These are phyloP conservation scores for Aquilaria yunnanensis DNA, from an alignment of 345 rosid species.

Conservation along the genomic window DNA sequence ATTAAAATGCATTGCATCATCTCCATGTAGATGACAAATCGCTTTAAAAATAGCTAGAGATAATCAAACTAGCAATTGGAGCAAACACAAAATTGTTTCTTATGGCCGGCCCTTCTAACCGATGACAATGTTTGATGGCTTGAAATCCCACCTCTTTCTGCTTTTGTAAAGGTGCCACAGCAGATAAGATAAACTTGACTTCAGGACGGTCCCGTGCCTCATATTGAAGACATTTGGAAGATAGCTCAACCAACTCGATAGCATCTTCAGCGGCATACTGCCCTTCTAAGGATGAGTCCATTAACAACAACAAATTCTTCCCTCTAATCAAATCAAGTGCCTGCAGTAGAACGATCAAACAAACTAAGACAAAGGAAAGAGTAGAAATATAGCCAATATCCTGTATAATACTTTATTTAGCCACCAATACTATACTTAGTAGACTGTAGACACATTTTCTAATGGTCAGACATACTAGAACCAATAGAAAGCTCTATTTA, in stretches of 20 bases:
- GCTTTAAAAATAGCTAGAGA: background rate
- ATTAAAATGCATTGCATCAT: slow-evolving; percentile 1
- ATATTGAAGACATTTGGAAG: slow-evolving; percentile 68
- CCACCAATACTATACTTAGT: too few relatives aligned
- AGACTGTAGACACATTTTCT: too few relatives aligned
- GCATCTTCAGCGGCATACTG: slow-evolving; percentile 67
- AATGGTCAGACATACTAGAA: too few relatives aligned
- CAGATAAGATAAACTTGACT: slow-evolving; percentile 45
- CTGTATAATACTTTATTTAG: too few relatives aligned
- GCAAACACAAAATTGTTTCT: background rate
- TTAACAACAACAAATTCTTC: slow-evolving; percentile 43
- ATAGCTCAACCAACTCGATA: slow-evolving; percentile 45
- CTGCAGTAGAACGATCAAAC: slow-evolving; percentile 15
- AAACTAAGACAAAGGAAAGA: too few relatives aligned
- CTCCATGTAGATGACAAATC: background rate
- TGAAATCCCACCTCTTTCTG: slow-evolving; percentile 44
- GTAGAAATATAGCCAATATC: too few relatives aligned
- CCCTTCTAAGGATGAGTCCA: slow-evolving; percentile 75
- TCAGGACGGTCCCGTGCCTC: slow-evolving; percentile 73
- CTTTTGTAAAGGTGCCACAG: slow-evolving; percentile 59
- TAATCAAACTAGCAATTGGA: background rate
- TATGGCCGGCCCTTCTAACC: background rate
- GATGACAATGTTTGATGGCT: background rate
- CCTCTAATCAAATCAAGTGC: slow-evolving; percentile 68
- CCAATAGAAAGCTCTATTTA: too few relatives aligned